phyloP scores from a whole-genome alignment of 2,329 filamentous ascomycete genomes.

The Alternaria sp. region DNA sequence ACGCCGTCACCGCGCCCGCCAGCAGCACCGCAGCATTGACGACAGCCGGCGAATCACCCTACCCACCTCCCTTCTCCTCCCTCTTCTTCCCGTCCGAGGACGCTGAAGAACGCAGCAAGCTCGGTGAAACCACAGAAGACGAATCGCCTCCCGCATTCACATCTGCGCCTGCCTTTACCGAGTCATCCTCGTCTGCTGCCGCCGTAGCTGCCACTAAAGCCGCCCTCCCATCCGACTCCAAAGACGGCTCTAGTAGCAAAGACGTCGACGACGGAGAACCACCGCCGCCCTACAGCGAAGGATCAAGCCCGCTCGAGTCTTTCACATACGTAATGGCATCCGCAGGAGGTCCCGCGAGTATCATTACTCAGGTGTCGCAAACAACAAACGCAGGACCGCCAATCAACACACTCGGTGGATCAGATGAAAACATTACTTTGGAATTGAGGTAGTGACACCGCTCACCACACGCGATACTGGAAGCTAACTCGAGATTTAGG shows the following conservation, averaged over 20 bases:
- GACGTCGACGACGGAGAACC: slow-evolving; percentile 83
- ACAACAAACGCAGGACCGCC: slow-evolving; percentile 72
- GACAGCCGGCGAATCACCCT: slow-evolving; percentile 61
- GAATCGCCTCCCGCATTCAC: slow-evolving; percentile 60
- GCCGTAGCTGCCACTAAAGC: slow-evolving; percentile 79
- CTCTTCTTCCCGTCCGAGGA: slow-evolving; percentile 65
- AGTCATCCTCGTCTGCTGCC: slow-evolving; percentile 57
- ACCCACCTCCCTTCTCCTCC: slow-evolving; percentile 70
- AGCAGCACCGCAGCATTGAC: slow-evolving; percentile 50
- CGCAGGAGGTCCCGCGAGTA: slow-evolving; percentile 95
- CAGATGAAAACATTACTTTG: slow-evolving; percentile 93
- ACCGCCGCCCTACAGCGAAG: slow-evolving; percentile 95
- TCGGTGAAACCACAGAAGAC: slow-evolving; percentile 46
- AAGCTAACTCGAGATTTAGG: slow-evolving; percentile 59
- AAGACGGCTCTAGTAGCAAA: slow-evolving; percentile 77
- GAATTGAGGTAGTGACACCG: slow-evolving; percentile 79
- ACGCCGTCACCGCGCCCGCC: slow-evolving; percentile 44
- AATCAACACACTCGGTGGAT: slow-evolving; percentile 86
- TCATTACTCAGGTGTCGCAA: slow-evolving; percentile 99
- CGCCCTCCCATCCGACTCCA: slow-evolving; percentile 82
- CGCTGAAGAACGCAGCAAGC: slow-evolving; percentile 59
- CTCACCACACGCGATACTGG: not conserved
- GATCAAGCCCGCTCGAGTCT: slow-evolving; percentile 86
- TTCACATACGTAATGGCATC: slow-evolving; percentile 99
- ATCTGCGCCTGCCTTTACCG: slow-evolving; percentile 61